A percentile compares a stretch with the other conserved stretches of the same genome.
phyloP scores from a whole-genome alignment of 2,329 filamentous ascomycete genomes.

The Alternaria sp. region DNA sequence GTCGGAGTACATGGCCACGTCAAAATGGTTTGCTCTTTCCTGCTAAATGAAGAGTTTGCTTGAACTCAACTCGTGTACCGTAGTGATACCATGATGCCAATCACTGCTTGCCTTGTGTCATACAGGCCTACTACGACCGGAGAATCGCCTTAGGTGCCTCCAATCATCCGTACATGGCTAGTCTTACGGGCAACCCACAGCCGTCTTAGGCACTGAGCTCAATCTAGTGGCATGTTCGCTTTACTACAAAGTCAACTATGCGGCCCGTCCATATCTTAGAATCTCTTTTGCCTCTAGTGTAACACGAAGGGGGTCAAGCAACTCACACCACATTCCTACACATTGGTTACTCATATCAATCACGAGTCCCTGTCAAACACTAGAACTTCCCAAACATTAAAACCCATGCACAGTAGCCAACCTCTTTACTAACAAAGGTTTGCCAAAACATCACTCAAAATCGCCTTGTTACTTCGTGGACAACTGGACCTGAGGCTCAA shows the following conservation, averaged over 20 bases:
- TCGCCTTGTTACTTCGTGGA: background rate
- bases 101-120: background rate
- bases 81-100: constrained; percentile 10
- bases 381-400: background rate
- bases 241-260: constrained; percentile 6
- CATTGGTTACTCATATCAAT: background rate
- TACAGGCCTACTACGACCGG: constrained; percentile 1
- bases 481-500: background rate
- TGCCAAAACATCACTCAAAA: background rate
- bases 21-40: constrained; percentile 7
- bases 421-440: background rate
- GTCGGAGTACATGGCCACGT: background rate
- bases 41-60: constrained; percentile 10
- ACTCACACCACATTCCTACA: background rate
- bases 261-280: background rate
- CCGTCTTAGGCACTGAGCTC: background rate
- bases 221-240: constrained; percentile 4
- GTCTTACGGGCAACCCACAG: background rate
- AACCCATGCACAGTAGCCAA: background rate
- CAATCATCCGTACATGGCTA: background rate
- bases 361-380: background rate
- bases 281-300: constrained; percentile 5
- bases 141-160: constrained; percentile 2
- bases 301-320: constrained; percentile 1
- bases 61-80: background rate